These are phyloP conservation scores for Clathrus columnatus DNA, from an alignment of 768 basidiomycete genomes.

Conservation along the genomic window DNA sequence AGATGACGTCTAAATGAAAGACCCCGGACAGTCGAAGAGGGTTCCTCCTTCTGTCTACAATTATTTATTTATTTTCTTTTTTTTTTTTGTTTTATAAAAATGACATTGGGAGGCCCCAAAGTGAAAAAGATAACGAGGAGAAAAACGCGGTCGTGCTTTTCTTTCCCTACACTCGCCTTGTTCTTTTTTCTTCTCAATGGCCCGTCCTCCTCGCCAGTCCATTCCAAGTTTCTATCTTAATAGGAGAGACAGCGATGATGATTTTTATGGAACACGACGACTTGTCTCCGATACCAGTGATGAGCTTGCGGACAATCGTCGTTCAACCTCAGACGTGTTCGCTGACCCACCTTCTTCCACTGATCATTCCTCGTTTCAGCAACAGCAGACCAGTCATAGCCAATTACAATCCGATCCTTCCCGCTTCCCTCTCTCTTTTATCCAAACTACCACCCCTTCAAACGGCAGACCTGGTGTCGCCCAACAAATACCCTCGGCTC, in stretches of 20 bases:
- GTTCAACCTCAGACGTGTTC: background rate
- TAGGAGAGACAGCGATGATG: background rate
- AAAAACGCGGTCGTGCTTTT: background rate
- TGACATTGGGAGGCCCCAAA: background rate
- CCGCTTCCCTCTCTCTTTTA: constrained; percentile 4
- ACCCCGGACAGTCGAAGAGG: background rate
- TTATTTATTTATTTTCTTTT: background rate
- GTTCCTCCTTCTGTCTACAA: background rate
- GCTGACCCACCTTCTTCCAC: background rate
- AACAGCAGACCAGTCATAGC: background rate
- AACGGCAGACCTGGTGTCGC: constrained; percentile 22
- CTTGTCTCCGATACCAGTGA: background rate
- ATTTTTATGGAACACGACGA: background rate
- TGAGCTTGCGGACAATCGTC: background rate
- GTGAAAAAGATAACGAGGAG: background rate
- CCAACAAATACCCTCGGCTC: constrained; percentile 21
- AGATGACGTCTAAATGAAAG: background rate
- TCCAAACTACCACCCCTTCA: constrained; percentile 14
- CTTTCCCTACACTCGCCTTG: background rate
- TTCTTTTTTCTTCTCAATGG: background rate
- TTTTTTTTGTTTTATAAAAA: background rate
- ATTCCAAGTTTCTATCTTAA: background rate
- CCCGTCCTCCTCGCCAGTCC: background rate
- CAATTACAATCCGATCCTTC: background rate
- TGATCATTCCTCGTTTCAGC: background rate